Evolutionary conservation across 257 asterid genomes (phyloP).

Genomic region (Rauvolfia tetraphylla): DNA sequence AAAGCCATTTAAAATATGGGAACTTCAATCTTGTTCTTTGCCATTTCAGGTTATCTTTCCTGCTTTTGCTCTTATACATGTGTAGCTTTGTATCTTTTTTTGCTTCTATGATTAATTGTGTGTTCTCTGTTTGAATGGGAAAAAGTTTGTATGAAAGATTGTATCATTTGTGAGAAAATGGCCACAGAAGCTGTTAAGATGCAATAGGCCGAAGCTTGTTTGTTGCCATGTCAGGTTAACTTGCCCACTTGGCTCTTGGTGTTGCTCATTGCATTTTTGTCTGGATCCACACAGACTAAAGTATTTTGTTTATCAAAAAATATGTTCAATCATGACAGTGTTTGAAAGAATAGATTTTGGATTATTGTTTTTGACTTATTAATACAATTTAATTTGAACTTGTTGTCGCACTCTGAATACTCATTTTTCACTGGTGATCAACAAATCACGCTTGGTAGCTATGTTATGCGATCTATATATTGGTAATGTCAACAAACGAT

Average conservation of each 20-base stretch:
- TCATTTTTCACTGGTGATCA: background rate
- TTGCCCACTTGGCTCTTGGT: background rate
- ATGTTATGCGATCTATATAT: background rate
- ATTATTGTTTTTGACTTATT: background rate
- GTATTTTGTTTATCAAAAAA: background rate
- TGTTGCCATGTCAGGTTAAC: background rate
- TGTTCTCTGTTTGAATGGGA: background rate
- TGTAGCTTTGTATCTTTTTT: background rate
- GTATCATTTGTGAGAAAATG: background rate
- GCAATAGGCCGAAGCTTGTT: background rate
- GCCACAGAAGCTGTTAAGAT: background rate
- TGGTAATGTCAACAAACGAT: background rate
- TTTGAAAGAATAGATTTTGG: background rate
- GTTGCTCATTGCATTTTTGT: background rate
- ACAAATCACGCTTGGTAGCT: background rate
- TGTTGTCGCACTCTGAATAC: background rate
- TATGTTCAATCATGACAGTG: background rate
- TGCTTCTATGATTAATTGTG: background rate
- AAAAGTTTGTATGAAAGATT: background rate
- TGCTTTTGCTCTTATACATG: conserved; percentile 1
- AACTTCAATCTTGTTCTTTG: conserved; percentile 59
- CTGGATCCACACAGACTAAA: too few relatives aligned
- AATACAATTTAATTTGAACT: background rate
- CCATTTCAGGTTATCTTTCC: conserved; percentile 65
- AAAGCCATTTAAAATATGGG: conserved; percentile 89